Conservation (phyloP, 1,284 basidiomycete genomes). For the Trametes versicolor region DNA sequence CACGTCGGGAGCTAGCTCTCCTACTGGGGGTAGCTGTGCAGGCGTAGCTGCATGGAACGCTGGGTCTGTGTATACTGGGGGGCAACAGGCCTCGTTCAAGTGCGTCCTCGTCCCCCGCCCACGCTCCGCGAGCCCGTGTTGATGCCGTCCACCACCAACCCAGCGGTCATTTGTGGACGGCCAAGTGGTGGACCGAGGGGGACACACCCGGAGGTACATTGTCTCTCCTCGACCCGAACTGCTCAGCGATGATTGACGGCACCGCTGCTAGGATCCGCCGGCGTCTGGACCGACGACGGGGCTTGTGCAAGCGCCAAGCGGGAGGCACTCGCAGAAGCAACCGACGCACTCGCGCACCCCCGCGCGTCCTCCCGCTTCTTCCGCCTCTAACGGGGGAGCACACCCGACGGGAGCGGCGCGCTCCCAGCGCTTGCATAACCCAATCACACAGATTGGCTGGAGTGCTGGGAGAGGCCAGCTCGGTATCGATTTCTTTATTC, state of each 20-base stretch:
- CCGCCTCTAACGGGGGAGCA: conserved; percentile 31
- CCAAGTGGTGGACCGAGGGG: conserved; percentile 66
- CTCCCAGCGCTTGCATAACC: not conserved
- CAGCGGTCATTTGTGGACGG: conserved; percentile 58
- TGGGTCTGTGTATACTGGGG: conserved; percentile 56
- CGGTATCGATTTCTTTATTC: conserved; percentile 9
- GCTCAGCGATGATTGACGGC: not conserved
- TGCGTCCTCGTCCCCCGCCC: conserved; percentile 43
- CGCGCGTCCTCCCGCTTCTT: conserved; percentile 37
- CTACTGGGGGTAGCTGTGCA: conserved; percentile 52
- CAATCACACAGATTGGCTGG: conserved; percentile 19
- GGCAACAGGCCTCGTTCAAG: conserved; percentile 58
- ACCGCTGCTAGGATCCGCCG: conserved; percentile 42
- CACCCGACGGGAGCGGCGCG: not conserved
- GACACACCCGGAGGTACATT: conserved; percentile 60
- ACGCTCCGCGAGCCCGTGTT: conserved; percentile 30
- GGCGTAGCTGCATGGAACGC: conserved; percentile 64
- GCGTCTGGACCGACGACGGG: conserved; percentile 50
- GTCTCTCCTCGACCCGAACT: not conserved
- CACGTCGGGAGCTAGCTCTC: conserved; percentile 38
- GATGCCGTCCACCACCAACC: conserved; percentile 20
- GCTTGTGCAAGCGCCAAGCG: conserved; percentile 41
- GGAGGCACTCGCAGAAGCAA: conserved; percentile 18
- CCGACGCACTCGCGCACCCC: conserved; percentile 18
- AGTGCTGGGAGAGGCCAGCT: not conserved